Evolutionary conservation across 148 eudicot species (phyloP), one percentile per base, ranked within the genome.

Genomic region (Arbutus unedo): DNA sequence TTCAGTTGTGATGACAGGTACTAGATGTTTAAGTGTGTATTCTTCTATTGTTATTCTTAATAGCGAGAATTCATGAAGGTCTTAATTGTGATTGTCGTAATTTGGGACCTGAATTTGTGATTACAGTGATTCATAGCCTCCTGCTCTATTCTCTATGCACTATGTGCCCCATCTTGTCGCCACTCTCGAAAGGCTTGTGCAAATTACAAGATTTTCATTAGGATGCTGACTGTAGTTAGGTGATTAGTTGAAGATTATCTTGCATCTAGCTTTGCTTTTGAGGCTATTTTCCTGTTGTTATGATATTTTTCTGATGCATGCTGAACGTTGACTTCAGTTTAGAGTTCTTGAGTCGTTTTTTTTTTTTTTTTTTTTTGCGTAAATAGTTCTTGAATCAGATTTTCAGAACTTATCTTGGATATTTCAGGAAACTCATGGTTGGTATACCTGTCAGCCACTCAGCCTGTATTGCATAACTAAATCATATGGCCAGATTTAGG

Each of bases 111-210:
- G 49, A 72, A 55, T 50, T 50, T 81, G 23, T 11, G 5, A 7
- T 76, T 10, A 62, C 45, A 14, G 38, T 54, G 43, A 8, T 64
- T 73, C 49, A 75, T 45, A 19, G 19, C 50, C 68, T 55, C 54
- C 60, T 54, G 78, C 38, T 53, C 77, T 74, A 74, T 74, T 74
- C 55, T 31, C 77, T 48, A 74, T 74, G 55, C 77, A 10, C 38
- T 74, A 59, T 4, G 21, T 4, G 21, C 64, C 64, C 43, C 48
- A 70, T 8, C 47, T 1, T 13, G 48, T 41, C 41, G 25, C n/a
- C 55, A 14, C 79, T 70, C 74, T 43, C 6, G 10, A 70, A 70
- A 43, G 60, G 43, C 79, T 10, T 76, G 60, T 53, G 44, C 55
- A 48, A 51, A 51, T 50, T 76, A 13, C 13, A 50, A n/a, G 14